Evolutionary conservation across 78 protist genomes (phyloP).

Genomic region (slime mould (Dictyostelium discoideum)): DNA sequence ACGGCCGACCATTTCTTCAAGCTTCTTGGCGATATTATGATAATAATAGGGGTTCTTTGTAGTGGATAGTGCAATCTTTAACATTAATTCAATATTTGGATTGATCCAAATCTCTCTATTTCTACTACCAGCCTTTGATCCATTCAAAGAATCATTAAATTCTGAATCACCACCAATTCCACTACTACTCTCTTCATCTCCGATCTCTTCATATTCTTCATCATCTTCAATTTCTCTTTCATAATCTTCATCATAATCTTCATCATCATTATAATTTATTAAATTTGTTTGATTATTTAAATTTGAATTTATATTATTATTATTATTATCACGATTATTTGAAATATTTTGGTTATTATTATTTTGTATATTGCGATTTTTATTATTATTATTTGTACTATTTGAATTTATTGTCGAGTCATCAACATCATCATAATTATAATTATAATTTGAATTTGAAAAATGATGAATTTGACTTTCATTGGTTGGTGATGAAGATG

Average conservation of each 20-base stretch:
- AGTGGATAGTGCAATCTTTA: background rate
- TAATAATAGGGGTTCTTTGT: conserved; percentile 1
- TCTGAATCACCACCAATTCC: conserved; percentile 6
- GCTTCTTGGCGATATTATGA: background rate
- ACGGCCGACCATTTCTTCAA: background rate
- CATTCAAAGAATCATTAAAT: background rate
- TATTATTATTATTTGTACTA: background rate
- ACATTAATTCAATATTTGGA: conserved; percentile 5
- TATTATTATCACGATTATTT: background rate
- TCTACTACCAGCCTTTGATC: conserved; percentile 15
- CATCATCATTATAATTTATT: background rate
- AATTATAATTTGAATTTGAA: background rate
- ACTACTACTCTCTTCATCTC: background rate
- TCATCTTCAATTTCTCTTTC: background rate
- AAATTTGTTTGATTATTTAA: background rate
- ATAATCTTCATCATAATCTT: background rate
- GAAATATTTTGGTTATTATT: background rate
- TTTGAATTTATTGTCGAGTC: background rate
- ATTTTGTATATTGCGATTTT: background rate
- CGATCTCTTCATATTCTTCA: conserved; percentile 8
- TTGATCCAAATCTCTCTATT: conserved; percentile 11
- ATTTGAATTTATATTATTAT: background rate
- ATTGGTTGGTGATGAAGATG: background rate
- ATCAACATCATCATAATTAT: background rate
- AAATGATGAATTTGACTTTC: background rate